Conservation (phyloP, 148 eudicot species). For the Salicornia ramosissima region DNA sequence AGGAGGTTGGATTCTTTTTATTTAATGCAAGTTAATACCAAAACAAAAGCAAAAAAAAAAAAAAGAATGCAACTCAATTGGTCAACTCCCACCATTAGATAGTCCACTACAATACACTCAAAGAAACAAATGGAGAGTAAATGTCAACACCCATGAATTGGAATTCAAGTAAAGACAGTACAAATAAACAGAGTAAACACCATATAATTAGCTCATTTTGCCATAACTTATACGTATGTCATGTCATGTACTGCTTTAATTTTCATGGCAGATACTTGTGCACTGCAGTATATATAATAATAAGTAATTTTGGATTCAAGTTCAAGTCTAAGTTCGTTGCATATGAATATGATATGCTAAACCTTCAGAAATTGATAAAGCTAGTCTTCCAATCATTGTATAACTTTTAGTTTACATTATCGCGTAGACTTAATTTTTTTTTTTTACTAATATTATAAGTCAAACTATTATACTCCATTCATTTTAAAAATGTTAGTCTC, state of each 20-base stretch:
- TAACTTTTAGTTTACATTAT: conserved; percentile 8
- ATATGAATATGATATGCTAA: too few species aligned
- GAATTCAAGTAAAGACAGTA: too few species aligned
- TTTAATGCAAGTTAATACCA: too few species aligned
- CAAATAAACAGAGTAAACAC: neutral
- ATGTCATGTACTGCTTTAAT: neutral
- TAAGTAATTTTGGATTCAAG: neutral
- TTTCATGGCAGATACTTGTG: neutral
- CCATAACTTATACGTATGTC: neutral
- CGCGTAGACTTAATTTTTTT: conserved; percentile 5
- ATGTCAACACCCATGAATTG: too few species aligned
- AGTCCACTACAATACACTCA: too few species aligned
- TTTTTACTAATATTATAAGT: neutral
- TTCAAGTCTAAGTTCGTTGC: conserved; percentile 19
- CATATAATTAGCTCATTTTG: neutral
- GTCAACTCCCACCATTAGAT: conserved; percentile 7
- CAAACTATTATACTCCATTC: conserved; percentile 3
- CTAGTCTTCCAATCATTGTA: conserved; percentile 22
- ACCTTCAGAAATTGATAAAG: neutral
- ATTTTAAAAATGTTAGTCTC: too few species aligned
- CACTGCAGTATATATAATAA: neutral
- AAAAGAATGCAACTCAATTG: too few species aligned
- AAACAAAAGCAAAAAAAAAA: too few species aligned
- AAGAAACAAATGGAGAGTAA: too few species aligned
- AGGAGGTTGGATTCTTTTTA: too few species aligned